Percentiles rank a stretch among this genome's conserved stretches.
Conservation (phyloP, 2,329 filamentous ascomycete species). For the Monosporascus sp. region DNA sequence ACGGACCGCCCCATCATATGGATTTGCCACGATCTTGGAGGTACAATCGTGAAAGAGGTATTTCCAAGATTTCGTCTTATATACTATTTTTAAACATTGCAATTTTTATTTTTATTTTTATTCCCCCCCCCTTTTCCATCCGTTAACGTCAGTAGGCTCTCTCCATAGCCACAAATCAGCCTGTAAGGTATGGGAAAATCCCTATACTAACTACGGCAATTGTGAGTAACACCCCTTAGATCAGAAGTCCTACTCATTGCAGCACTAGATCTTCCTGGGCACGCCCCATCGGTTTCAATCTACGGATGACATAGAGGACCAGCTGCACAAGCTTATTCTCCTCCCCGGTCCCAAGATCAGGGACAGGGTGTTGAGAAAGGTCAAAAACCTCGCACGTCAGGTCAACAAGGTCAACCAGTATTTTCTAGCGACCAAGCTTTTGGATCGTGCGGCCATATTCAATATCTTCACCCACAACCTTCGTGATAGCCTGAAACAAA, state of each 20-base stretch:
- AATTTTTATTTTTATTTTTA: too few species aligned
- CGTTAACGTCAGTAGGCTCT: constrained; percentile 3
- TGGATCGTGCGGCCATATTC: constrained; percentile 2
- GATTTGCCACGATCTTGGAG: constrained; percentile 10
- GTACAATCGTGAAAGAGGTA: constrained; percentile 8
- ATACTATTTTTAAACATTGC: too few species aligned
- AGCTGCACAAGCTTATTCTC: constrained; percentile 1
- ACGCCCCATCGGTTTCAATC: not conserved
- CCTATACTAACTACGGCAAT: constrained; percentile 2
- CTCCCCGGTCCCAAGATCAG: constrained; percentile 3
- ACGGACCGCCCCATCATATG: constrained; percentile 8
- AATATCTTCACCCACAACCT: constrained; percentile 1
- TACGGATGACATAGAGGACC: not conserved
- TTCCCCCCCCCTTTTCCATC: too few species aligned
- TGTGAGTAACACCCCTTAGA: not conserved
- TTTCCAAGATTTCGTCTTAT: not conserved
- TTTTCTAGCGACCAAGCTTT: constrained; percentile 1
- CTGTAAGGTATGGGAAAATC: constrained; percentile 1
- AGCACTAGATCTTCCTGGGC: constrained; percentile 3
- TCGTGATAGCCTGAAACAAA: not conserved
- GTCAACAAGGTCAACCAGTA: not conserved
- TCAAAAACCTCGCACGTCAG: constrained; percentile 3
- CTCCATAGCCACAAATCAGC: not conserved
- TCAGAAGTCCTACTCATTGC: not conserved
- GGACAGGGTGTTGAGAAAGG: not conserved